These are phyloP conservation scores for Pistacia atlantica DNA, from an alignment of 345 rosid species.

Conservation along the genomic window DNA sequence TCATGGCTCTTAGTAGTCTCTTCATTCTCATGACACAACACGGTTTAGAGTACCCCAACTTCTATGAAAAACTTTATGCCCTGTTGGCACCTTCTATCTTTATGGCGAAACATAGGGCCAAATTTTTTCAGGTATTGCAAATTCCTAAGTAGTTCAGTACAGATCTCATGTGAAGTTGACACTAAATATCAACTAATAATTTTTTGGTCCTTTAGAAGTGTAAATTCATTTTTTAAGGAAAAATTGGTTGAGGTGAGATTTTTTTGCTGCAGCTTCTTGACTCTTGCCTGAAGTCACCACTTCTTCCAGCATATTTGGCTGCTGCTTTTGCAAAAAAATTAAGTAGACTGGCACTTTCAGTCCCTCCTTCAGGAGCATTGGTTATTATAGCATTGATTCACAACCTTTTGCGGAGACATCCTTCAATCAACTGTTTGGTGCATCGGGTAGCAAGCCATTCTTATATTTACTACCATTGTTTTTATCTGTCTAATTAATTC, in stretches of 20 bases:
- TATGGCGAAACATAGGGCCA: conserved; percentile 88
- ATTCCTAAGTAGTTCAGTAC: not conserved
- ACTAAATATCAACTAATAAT: not conserved
- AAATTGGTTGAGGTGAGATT: not conserved
- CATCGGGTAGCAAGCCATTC: conserved; percentile 53
- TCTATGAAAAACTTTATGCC: conserved; percentile 80
- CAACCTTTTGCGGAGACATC: conserved; percentile 86
- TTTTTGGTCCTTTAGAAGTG: not conserved
- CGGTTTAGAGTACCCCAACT: conserved; percentile 88
- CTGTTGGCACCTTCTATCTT: conserved; percentile 82
- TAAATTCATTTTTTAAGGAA: not conserved
- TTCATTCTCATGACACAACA: conserved; percentile 89
- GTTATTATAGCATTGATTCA: conserved; percentile 80
- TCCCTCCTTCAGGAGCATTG: conserved; percentile 85
- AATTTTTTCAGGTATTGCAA: conserved; percentile 75
- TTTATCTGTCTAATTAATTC: not conserved
- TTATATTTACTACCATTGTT: not conserved
- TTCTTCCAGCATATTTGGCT: conserved; percentile 97
- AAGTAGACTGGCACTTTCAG: conserved; percentile 73
- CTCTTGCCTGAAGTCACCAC: conserved; percentile 87
- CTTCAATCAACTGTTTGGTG: conserved; percentile 90
- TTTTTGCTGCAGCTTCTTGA: conserved; percentile 79
- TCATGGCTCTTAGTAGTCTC: conserved; percentile 94
- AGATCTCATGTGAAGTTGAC: not conserved
- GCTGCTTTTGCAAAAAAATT: conserved; percentile 91